Conservation (phyloP, 2,329 filamentous ascomycete species). For the Fusarium sp. region DNA sequence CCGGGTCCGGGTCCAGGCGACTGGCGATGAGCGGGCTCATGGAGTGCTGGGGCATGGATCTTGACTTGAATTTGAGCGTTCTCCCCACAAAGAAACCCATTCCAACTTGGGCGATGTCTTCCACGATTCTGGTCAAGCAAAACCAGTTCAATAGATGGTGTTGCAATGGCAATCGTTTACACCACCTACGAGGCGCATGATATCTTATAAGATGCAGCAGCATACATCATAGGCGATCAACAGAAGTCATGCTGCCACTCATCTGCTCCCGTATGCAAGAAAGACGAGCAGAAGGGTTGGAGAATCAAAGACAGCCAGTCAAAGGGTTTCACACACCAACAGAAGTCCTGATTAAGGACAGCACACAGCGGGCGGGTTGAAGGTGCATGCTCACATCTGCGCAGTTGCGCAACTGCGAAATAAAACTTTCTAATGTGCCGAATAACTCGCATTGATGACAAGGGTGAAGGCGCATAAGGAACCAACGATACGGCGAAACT, state of each 20-base stretch:
- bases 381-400: conserved; percentile 16
- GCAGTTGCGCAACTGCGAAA: conserved; percentile 23
- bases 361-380: conserved; percentile 38
- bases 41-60: conserved; percentile 31
- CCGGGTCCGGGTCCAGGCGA: conserved; percentile 34
- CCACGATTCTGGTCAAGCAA: conserved; percentile 7
- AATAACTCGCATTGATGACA: conserved; percentile 36
- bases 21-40: conserved; percentile 30
- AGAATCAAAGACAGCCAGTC: conserved; percentile 24
- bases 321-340: conserved; percentile 27
- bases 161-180: conserved; percentile 7
- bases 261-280: conserved; percentile 39
- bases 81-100: conserved; percentile 30
- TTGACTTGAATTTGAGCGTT: conserved; percentile 23
- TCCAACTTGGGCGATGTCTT: conserved; percentile 13
- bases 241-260: conserved; percentile 25
- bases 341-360: conserved; percentile 23
- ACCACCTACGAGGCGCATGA: conserved; percentile 25
- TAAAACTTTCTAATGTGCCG: conserved; percentile 40
- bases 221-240: conserved; percentile 30
- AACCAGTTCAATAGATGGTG: conserved; percentile 9
- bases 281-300: conserved; percentile 33
- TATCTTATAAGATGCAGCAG: conserved; percentile 23
- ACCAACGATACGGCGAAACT: conserved; percentile 21
- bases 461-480: conserved; percentile 26